Percentiles rank a stretch among this genome's conserved stretches.
These are phyloP conservation scores for Rubus parviflorus DNA, from an alignment of 306 rosid genomes.

Conservation along the genomic window DNA sequence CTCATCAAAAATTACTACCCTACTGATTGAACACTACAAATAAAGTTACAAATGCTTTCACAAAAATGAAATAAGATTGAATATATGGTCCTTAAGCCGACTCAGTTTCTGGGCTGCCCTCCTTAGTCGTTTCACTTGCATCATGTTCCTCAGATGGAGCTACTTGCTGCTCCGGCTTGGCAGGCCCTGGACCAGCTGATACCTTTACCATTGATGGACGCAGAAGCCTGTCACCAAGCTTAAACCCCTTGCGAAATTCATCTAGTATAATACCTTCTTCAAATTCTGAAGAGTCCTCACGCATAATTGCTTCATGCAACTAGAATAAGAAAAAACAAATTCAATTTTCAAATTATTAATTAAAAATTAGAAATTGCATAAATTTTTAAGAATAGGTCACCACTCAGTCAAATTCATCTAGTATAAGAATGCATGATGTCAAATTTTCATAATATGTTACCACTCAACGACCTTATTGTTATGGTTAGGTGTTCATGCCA, in stretches of 20 bases:
- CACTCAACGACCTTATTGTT: slow-evolving; percentile 4
- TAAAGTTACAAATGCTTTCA: slow-evolving; percentile 24
- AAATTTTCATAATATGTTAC: slow-evolving; percentile 10
- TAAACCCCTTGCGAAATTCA: slow-evolving; percentile 87
- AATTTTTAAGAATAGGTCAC: no score
- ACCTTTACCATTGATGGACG: slow-evolving; percentile 98
- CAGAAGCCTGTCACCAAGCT: slow-evolving; percentile 80
- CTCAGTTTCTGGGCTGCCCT: slow-evolving; percentile 37
- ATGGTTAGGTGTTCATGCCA: not conserved
- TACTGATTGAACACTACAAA: slow-evolving; percentile 18
- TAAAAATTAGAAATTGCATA: slow-evolving; percentile 12
- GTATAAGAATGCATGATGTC: slow-evolving; percentile 18
- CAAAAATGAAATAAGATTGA: slow-evolving; percentile 50
- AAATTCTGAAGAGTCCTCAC: slow-evolving; percentile 73
- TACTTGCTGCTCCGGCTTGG: slow-evolving; percentile 51
- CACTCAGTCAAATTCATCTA: no score
- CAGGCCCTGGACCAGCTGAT: slow-evolving; percentile 96
- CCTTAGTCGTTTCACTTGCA: slow-evolving; percentile 33
- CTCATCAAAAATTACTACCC: slow-evolving; percentile 22
- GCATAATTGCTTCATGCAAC: slow-evolving; percentile 98
- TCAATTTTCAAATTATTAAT: slow-evolving; percentile 24
- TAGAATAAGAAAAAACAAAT: slow-evolving; percentile 38
- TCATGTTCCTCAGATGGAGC: slow-evolving; percentile 45
- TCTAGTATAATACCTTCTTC: slow-evolving; percentile 74
- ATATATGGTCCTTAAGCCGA: slow-evolving; percentile 33